These are phyloP conservation scores for Artemisia tridentata DNA, from an alignment of 129 eudicot species.

Conservation along the genomic window DNA sequence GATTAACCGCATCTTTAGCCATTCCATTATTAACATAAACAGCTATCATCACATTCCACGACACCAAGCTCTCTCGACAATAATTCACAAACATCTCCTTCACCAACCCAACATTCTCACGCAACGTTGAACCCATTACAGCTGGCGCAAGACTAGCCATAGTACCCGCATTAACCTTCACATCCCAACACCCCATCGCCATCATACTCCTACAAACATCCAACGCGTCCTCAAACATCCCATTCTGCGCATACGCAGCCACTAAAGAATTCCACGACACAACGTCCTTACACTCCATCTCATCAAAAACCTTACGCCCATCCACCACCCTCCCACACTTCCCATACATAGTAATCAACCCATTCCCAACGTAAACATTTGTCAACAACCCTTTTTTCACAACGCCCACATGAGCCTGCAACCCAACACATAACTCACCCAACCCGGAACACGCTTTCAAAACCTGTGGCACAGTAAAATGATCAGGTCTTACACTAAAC, in stretches of 20 bases:
- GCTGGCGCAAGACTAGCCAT: constrained; percentile 92
- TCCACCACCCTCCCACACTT: constrained; percentile 53
- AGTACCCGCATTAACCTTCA: constrained; percentile 63
- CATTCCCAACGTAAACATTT: constrained; percentile 67
- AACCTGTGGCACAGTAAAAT: constrained; percentile 73
- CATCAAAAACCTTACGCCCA: constrained; percentile 56
- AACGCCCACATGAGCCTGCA: constrained; percentile 64
- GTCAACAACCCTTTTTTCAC: constrained; percentile 51
- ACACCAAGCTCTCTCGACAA: constrained; percentile 47
- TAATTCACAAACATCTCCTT: constrained; percentile 52
- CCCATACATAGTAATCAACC: constrained; percentile 78
- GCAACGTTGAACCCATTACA: constrained; percentile 45
- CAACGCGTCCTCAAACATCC: constrained; percentile 64
- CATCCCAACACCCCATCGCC: constrained; percentile 46
- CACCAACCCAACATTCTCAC: constrained; percentile 48
- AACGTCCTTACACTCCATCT: constrained; percentile 58
- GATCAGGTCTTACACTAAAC: constrained; percentile 48
- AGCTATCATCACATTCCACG: constrained; percentile 95
- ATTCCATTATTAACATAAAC: constrained; percentile 72
- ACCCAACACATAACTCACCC: constrained; percentile 44
- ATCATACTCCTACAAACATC: constrained; percentile 70
- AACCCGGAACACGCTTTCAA: constrained; percentile 75
- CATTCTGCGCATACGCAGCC: constrained; percentile 69
- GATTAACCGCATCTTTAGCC: constrained; percentile 67
- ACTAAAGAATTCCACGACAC: constrained; percentile 84